These are phyloP conservation scores for Neofusicoccum umdonicola DNA, from an alignment of 2,329 filamentous ascomycete genomes.

Conservation along the genomic window DNA sequence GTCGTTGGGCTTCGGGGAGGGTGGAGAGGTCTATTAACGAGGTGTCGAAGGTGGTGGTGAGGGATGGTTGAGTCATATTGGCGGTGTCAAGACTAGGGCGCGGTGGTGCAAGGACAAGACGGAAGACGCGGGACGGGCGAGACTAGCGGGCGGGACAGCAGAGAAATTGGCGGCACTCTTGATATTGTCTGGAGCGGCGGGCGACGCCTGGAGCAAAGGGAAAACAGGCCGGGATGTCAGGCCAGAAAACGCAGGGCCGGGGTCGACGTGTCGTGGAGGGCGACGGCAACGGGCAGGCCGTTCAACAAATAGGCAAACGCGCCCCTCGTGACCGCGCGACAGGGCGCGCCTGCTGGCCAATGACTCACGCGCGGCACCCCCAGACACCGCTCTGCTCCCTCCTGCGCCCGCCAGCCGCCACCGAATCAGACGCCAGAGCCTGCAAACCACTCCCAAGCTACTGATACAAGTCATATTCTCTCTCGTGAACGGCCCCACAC, in stretches of 20 bases:
- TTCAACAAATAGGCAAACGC: slow-evolving; percentile 5
- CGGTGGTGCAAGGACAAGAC: not conserved
- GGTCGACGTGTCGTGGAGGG: not conserved
- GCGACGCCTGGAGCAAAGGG: not conserved
- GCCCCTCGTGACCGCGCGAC: slow-evolving; percentile 13
- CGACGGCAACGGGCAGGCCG: too few relatives aligned
- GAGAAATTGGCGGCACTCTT: not conserved
- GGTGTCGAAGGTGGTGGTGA: slow-evolving; percentile 40
- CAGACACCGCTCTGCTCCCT: not conserved
- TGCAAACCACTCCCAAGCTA: not conserved
- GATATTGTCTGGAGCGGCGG: too few relatives aligned
- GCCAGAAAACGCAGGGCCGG: not conserved
- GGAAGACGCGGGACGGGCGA: not conserved
- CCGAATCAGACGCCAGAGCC: not conserved
- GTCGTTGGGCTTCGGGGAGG: not conserved
- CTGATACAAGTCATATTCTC: not conserved
- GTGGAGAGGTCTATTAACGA: slow-evolving; percentile 31
- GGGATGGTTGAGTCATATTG: slow-evolving; percentile 35
- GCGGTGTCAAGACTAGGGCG: not conserved
- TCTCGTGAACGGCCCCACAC: not conserved
- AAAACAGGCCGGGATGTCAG: not conserved
- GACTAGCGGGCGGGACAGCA: not conserved
- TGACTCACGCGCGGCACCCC: slow-evolving; percentile 1
- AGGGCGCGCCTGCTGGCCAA: not conserved
- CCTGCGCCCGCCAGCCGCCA: too few relatives aligned